These are phyloP conservation scores for Ustilago trichophora DNA, from an alignment of 1,284 basidiomycete species.

Conservation along the genomic window DNA sequence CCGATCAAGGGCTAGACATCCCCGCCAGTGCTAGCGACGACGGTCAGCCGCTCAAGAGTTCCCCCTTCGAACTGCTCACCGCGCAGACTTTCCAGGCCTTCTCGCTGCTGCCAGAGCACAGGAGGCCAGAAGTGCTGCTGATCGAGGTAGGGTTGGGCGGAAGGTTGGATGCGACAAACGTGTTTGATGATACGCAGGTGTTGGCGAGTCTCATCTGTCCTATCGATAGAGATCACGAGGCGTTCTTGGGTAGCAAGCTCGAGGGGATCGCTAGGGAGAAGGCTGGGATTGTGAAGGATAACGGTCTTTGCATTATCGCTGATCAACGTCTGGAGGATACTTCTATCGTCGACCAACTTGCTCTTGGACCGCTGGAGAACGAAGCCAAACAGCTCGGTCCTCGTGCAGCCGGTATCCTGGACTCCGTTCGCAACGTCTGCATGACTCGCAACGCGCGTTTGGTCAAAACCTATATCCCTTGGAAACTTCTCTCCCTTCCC, in stretches of 20 bases:
- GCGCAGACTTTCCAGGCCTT: constrained; percentile 69
- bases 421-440: constrained; percentile 43
- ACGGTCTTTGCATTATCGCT: constrained; percentile 78
- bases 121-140: constrained; percentile 79
- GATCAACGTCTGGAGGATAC: constrained; percentile 49
- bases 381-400: constrained; percentile 34
- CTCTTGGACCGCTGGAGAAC: constrained; percentile 36
- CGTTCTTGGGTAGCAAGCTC: constrained; percentile 82
- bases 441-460: constrained; percentile 36
- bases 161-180: constrained; percentile 89
- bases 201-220: constrained; percentile 82
- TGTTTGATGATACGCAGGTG: constrained; percentile 74
- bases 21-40: constrained; percentile 68
- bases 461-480: constrained; percentile 47
- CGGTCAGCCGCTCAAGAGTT: constrained; percentile 41
- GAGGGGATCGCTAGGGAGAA: constrained; percentile 83
- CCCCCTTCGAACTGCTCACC: constrained; percentile 62
- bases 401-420: constrained; percentile 41
- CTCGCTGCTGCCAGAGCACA: constrained; percentile 59
- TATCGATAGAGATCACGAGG: constrained; percentile 92
- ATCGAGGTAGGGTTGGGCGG: constrained; percentile 97
- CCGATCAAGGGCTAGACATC: constrained; percentile 73
- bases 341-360: constrained; percentile 21
- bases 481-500: constrained; percentile 34
- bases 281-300: constrained; percentile 78